Percentiles rank a stretch among this genome's conserved stretches.
These are phyloP conservation scores for Sporothrix curviconia DNA, from an alignment of 2,329 filamentous ascomycete genomes.

Conservation along the genomic window DNA sequence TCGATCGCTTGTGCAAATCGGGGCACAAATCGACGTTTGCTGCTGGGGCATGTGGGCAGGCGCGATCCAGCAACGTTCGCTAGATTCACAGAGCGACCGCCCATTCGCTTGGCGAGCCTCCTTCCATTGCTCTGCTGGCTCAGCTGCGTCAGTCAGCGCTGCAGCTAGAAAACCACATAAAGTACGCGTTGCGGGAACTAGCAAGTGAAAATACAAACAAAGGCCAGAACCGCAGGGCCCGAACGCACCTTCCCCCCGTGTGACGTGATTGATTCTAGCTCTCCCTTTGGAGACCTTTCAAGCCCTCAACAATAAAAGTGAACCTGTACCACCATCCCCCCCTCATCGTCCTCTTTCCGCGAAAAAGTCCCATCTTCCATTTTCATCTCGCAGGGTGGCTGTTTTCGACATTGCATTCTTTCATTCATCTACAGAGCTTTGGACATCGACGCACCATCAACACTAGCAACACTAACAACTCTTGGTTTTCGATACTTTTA, in stretches of 20 bases:
- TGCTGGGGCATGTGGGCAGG: conserved; percentile 5
- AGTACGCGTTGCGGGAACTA: neutral
- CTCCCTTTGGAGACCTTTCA: neutral
- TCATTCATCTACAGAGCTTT: neutral
- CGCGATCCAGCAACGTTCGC: conserved; percentile 1
- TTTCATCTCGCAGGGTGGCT: neutral
- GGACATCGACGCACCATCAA: neutral
- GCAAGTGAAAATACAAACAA: neutral
- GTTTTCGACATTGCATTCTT: neutral
- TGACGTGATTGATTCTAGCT: conserved; percentile 19
- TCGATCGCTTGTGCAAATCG: conserved; percentile 5
- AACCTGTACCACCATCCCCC: neutral
- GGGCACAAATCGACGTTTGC: neutral
- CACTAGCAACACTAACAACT: neutral
- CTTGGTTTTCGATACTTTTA: neutral
- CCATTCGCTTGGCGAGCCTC: neutral
- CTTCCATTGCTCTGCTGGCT: no score
- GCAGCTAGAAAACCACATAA: neutral
- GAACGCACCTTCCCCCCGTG: neutral
- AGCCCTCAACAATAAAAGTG: neutral
- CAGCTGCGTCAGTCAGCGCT: conserved; percentile 9
- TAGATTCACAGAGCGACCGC: neutral
- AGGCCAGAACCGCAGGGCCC: neutral
- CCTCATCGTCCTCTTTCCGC: neutral
- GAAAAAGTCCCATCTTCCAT: neutral